Percentiles rank a stretch among this genome's conserved stretches.
Conservation (phyloP, 176 grass and related monocot genomes). For the Eragrostis curvula region DNA sequence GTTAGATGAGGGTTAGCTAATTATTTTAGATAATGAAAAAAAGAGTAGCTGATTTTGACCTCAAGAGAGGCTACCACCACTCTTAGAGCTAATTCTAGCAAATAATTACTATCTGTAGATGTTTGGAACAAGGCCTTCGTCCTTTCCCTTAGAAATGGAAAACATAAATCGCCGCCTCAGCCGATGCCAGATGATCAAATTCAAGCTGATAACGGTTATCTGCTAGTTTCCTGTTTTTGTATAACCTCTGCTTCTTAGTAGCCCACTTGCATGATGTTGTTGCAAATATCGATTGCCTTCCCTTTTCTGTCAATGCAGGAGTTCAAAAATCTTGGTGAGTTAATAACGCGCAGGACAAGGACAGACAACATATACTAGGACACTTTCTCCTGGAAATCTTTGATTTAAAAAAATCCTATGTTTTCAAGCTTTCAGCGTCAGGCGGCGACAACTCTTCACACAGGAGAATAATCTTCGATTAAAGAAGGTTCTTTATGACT, state of each 20-base stretch:
- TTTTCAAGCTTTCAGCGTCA: background rate
- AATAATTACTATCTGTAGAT: no score
- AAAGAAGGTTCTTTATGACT: no score
- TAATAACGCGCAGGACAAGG: background rate
- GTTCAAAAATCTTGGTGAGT: background rate
- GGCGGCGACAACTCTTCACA: slow-evolving; percentile 4
- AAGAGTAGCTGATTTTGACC: no score
- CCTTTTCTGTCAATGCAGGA: background rate
- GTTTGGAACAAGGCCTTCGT: no score
- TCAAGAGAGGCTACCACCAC: no score
- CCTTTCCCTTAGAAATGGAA: no score
- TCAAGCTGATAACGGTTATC: no score
- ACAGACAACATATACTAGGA: background rate
- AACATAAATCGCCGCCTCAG: no score
- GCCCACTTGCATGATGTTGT: background rate
- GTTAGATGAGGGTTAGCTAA: no score
- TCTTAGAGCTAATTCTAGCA: no score
- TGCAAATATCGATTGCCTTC: background rate
- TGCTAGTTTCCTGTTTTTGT: background rate
- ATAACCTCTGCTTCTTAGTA: background rate
- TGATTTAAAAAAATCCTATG: background rate
- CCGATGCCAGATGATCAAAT: no score
- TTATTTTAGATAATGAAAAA: no score
- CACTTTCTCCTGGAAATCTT: background rate
- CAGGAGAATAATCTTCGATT: background rate